Base-by-base conservation (phyloP, 768 basidiomycete species). In the Collybiopsis luxurians region DNA sequence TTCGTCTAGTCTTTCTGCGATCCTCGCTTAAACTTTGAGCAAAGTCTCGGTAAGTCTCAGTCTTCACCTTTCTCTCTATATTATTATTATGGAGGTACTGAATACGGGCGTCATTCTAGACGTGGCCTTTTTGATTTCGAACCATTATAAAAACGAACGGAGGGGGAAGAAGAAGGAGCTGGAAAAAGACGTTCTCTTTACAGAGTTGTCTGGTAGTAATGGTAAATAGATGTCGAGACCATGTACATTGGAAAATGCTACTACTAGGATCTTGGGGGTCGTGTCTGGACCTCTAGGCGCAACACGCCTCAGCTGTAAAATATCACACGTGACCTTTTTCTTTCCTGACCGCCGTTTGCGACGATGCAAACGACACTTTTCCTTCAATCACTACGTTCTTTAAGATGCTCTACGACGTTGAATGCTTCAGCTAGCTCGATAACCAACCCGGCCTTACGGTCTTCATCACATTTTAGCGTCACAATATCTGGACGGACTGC, bases 1-100 rank as follows among this genome's bases (percentile, higher is more conserved):
- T n/a, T n/a, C n/a, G n/a, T n/a, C n/a, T 31, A 91, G 89, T 86
- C 89, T 1, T 96, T 96, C 74, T 98, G 96, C 67, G 95, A 98
- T 74, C 96, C 95, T 2, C 75, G 95, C 44, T 73, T 98, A 60
- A 96, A 97, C 69, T 94, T 94, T 63, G 95, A 96, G 71, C 95
- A 96, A 69, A 89, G 88, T 44, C 79, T 98, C n/a, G 92, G 92
- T 93, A 62, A 59, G 84, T 75, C n/a, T n/a, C n/a, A n/a, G n/a
- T n/a, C n/a, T n/a, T n/a, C n/a, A n/a, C n/a, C n/a, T n/a, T n/a
- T n/a, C n/a, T n/a, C n/a, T n/a, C n/a, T n/a, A n/a, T n/a, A n/a
- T n/a, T n/a, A n/a, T n/a, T n/a, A n/a, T n/a, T n/a, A n/a, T n/a
- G n/a, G n/a, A n/a, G n/a, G n/a, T n/a, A n/a, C n/a, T n/a, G n/a